Conservation (phyloP, 2,329 filamentous ascomycete species). For the Hypoxylon rubiginosum region DNA sequence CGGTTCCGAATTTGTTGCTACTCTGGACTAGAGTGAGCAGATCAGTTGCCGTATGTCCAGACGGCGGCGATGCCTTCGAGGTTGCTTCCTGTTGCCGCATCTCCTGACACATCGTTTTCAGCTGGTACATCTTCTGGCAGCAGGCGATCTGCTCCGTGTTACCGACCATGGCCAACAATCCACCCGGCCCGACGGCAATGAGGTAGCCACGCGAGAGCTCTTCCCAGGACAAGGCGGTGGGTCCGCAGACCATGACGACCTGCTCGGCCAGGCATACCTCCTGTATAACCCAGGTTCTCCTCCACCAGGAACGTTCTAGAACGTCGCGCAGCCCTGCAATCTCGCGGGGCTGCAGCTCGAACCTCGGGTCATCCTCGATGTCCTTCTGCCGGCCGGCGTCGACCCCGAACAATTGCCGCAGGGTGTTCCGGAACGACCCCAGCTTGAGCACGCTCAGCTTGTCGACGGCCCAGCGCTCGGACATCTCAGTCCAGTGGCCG, state of each 20-base stretch:
- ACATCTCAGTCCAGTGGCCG: not conserved
- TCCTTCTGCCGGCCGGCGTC: not conserved
- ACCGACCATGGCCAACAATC: not conserved
- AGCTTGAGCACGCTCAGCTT: conserved; percentile 1
- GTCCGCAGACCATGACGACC: not conserved
- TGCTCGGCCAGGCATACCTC: not conserved
- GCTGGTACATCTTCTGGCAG: not conserved
- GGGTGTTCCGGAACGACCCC: not conserved
- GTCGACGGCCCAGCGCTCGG: not conserved
- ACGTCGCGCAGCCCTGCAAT: not conserved
- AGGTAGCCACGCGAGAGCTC: not conserved
- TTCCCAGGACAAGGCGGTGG: not conserved
- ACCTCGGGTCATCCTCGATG: not conserved
- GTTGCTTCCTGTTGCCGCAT: not conserved
- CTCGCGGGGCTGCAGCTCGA: not conserved
- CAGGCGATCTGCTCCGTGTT: not conserved
- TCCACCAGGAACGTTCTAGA: not conserved
- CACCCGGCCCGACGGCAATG: not conserved
- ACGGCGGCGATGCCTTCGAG: not conserved
- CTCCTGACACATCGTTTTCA: not conserved
- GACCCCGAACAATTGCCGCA: not conserved
- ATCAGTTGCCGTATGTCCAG: not conserved
- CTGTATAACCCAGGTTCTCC: not conserved
- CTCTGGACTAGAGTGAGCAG: not conserved
- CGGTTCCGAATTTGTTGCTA: not conserved